These are phyloP conservation scores for Chytridium lagenaria DNA, from an alignment of 371 early-diverging fungal species.

Conservation along the genomic window DNA sequence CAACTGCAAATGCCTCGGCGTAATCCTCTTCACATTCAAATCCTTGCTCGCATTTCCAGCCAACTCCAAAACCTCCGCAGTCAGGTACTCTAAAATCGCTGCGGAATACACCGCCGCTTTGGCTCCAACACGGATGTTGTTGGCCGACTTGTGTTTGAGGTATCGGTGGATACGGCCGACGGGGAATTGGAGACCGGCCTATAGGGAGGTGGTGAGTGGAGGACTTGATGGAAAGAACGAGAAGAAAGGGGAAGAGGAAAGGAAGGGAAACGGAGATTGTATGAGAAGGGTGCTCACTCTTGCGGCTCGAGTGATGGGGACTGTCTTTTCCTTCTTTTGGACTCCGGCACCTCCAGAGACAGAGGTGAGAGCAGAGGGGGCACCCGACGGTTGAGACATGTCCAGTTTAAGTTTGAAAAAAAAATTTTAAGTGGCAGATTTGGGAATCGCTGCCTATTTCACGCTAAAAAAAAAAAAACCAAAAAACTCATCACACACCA, in stretches of 20 bases:
- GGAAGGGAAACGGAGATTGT: neutral
- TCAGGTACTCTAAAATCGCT: constrained; percentile 89
- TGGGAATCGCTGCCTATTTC: too few species aligned
- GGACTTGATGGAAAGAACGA: neutral
- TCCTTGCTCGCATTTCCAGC: constrained; percentile 93
- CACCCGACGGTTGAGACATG: too few species aligned
- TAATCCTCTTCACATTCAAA: constrained; percentile 87
- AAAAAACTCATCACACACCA: too few species aligned
- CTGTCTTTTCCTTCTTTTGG: constrained; percentile 15
- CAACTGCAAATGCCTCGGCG: constrained; percentile 87
- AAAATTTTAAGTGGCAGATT: too few species aligned
- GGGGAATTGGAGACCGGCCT: constrained; percentile 49
- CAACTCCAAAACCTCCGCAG: constrained; percentile 89
- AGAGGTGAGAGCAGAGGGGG: too few species aligned
- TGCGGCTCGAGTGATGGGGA: constrained; percentile 18
- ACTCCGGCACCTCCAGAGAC: too few species aligned
- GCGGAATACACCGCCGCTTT: constrained; percentile 92
- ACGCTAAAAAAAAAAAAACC: too few species aligned
- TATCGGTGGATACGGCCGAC: constrained; percentile 87
- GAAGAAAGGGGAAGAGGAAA: neutral
- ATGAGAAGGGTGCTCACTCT: neutral
- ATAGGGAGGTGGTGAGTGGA: neutral
- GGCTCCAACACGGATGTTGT: constrained; percentile 84
- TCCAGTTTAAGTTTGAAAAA: too few species aligned
- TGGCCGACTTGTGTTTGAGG: constrained; percentile 77